Evolutionary conservation across 1,284 basidiomycete species (phyloP), one percentile per base, ranked within the genome.

Genomic region (Violaceomyces palustris): DNA sequence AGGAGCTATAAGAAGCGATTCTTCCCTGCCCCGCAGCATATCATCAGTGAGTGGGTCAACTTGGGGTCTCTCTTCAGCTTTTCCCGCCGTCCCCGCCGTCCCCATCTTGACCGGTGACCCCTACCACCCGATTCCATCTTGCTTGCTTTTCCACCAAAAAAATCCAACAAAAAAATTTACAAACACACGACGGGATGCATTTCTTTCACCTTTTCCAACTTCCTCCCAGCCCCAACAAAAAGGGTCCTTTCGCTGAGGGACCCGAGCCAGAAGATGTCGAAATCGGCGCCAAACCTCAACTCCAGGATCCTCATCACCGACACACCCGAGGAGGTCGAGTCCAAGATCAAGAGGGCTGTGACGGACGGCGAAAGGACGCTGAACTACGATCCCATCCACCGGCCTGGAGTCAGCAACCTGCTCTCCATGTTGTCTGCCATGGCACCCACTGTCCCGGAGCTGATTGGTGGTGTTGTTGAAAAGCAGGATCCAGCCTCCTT

Each of bases 211-310:
- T 33, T 22, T 19, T 30, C 18, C 39, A n/a, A n/a, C n/a, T n/a
- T n/a, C n/a, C n/a, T n/a, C 26, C 3, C 34, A 92, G 90, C 88
- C 0, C 80, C 83, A 0, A 83, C 39, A 78, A 91, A 77, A 21
- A 61, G 75, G 9, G 69, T 77, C 14, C 80, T 93, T 7, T 92
- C 88, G 3, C 81, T 97, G 12, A 83, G 83, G 44, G 86, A 93
- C 70, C 88, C 91, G 1, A 77, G 78, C 0, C 80, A 84, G 9
- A 97, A 96, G 74, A 97, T 97, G 92, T 94, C 90, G 30, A 96
- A 96, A 74, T 96, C 92, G 0, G 80, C 87, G 0, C 85, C 84
- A 0, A 83, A 88, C 67, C 61, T 81, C 1, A 76, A 81, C n/a
- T 91, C 89, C 1, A 84, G 90, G 21, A 89, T 96, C 59, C 77